phyloP scores from a whole-genome alignment of 2,329 filamentous ascomycete genomes.

The Diaporthe citri region DNA sequence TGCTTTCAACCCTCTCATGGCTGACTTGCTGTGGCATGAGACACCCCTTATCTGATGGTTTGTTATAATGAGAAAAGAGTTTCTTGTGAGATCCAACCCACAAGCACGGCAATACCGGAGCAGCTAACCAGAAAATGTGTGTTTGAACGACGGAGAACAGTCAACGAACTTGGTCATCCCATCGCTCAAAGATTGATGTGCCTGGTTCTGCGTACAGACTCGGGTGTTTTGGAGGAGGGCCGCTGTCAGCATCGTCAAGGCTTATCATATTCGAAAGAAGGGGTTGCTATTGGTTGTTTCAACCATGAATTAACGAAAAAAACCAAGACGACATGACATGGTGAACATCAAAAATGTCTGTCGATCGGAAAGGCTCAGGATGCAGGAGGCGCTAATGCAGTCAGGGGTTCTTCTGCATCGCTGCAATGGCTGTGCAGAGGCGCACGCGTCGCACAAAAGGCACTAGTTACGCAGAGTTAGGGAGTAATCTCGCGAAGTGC shows the following conservation, averaged over 20 bases:
- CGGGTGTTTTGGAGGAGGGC: background rate
- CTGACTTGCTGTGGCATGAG: background rate
- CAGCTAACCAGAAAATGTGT: background rate
- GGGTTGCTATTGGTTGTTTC: background rate
- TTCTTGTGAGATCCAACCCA: background rate
- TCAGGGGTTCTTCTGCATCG: background rate
- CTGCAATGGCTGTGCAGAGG: background rate
- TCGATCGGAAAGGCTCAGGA: background rate
- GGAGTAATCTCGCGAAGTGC: background rate
- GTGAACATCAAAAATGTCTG: background rate
- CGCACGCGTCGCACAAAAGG: background rate
- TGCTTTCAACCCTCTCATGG: background rate
- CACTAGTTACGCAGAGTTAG: background rate
- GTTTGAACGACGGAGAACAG: background rate
- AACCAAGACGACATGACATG: background rate
- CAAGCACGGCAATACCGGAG: background rate
- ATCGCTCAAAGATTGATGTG: background rate
- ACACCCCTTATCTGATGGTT: background rate
- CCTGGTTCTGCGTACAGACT: background rate
- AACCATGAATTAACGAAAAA: background rate
- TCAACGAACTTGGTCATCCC: background rate
- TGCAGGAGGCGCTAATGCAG: background rate
- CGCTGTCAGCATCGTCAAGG: background rate
- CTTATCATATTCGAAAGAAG: background rate
- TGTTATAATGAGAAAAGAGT: background rate